Base-by-base conservation (phyloP, 257 asterid species). In the Ilex asprella region DNA sequence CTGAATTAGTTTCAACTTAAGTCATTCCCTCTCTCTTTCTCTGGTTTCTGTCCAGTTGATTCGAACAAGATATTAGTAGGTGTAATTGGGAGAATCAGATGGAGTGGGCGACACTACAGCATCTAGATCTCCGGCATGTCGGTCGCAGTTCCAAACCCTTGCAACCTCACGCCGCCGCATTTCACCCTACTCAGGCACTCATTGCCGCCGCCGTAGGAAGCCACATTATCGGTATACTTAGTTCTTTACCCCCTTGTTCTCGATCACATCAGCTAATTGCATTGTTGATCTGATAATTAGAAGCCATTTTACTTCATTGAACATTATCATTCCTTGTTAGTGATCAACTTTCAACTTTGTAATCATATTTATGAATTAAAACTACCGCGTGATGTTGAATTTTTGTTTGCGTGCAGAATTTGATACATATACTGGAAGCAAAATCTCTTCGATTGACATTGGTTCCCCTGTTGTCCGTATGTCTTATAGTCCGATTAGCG, bases 21-120 rank as follows among this genome's bases (percentile, higher is more conserved):
- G 8, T 35, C 5, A 35, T 3, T 35, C 41, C 2, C 41, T 3
- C 8, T 35, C 41, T 35, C 41, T 2, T 7, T 35, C 41, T 35
- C 41, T 35, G 27, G 27, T 41, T 41, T 41, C 12, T 41, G 0
- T 46, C 52, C 52, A 46, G 52, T 3, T 46, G 13, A 46, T 14
- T 46, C 27, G 27, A 21, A 21, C 27, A 21, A 21, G 27, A 21
- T 21, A 21, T 21, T 21, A 21, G 27, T 21, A 21, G 27, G 27
- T 21, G 27, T 21, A 21, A 21, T 41, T 41, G 12, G 55, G 21
- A 50, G 16, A 10, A 27, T 41, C 8, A 14, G 55, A 92, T 92
- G 96, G 97, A 92, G 87, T 92, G 99, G 99, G 74, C 97, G 54
- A 79, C 99, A 70, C 82, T 92, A 69, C 97, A 86, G 71, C 99